Evolutionary conservation across 176 grass and related monocot species (phyloP).

Genomic region (Hsuehochloa calcarea): DNA sequence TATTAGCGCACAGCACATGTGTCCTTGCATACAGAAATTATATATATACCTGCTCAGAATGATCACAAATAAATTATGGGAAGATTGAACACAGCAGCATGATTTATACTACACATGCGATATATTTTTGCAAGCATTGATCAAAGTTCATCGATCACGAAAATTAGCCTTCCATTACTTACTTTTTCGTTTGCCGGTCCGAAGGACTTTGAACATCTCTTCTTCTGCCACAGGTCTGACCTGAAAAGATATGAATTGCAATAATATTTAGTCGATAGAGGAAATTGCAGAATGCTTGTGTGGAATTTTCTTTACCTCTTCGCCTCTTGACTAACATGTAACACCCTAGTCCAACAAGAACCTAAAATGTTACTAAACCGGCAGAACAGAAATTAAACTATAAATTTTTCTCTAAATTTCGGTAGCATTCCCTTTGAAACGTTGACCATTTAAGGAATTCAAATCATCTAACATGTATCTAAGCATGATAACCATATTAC

Average conservation of each 20-base stretch:
- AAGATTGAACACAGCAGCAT: not conserved
- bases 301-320: not conserved
- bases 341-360: too few relatives aligned
- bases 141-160: not conserved
- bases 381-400: too few relatives aligned
- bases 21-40: not conserved
- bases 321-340: not conserved
- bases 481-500: too few relatives aligned
- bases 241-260: constrained; percentile 33
- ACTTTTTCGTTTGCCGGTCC: constrained; percentile 72
- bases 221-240: constrained; percentile 81
- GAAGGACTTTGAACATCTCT: constrained; percentile 78
- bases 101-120: not conserved
- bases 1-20: not conserved
- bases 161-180: constrained; percentile 25
- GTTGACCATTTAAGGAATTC: too few relatives aligned
- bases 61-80: not conserved
- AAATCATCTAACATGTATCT: too few relatives aligned
- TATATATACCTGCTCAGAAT: not conserved
- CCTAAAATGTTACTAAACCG: too few relatives aligned
- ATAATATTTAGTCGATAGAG: not conserved
- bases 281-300: not conserved
- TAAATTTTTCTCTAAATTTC: too few relatives aligned
- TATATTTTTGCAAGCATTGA: not conserved
- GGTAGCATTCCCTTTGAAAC: too few relatives aligned